Conservation (phyloP, 768 basidiomycete genomes). For the Trichaptum fuscoviolaceum region DNA sequence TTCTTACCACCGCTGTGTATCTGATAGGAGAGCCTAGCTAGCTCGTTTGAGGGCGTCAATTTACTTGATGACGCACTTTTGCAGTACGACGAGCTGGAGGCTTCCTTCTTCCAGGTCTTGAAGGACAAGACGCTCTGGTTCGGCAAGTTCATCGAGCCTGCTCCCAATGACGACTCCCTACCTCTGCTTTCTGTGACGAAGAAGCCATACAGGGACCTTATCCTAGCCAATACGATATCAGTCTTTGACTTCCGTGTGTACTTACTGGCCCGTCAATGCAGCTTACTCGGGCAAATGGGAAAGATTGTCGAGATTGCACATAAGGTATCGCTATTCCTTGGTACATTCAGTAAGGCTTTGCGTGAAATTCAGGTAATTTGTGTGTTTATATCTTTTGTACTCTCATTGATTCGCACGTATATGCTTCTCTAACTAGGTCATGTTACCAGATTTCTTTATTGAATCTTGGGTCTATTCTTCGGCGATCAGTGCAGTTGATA, state of each 20-base stretch:
- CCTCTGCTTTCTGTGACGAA: slow-evolving; percentile 73
- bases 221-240: slow-evolving; percentile 85
- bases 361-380: slow-evolving; percentile 64
- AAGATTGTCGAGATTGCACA: slow-evolving; percentile 64
- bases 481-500: slow-evolving; percentile 75
- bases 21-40: slow-evolving; percentile 84
- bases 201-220: slow-evolving; percentile 87
- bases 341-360: slow-evolving; percentile 68
- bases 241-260: slow-evolving; percentile 93
- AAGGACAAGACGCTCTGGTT: slow-evolving; percentile 90
- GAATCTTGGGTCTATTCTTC: slow-evolving; percentile 95
- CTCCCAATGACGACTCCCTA: slow-evolving; percentile 67
- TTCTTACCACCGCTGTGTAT: slow-evolving; percentile 10
- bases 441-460: slow-evolving; percentile 66
- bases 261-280: slow-evolving; percentile 81
- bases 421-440: slow-evolving; percentile 29
- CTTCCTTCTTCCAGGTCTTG: slow-evolving; percentile 67
- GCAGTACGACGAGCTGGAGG: slow-evolving; percentile 90
- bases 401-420: slow-evolving; percentile 7
- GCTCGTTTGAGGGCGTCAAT: slow-evolving; percentile 86
- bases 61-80: slow-evolving; percentile 84
- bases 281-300: slow-evolving; percentile 64
- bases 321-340: slow-evolving; percentile 71
- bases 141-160: slow-evolving; percentile 71
- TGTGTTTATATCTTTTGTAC: slow-evolving; percentile 7